Conservation (phyloP, 768 basidiomycete species). For the Scleroderma bovista region DNA sequence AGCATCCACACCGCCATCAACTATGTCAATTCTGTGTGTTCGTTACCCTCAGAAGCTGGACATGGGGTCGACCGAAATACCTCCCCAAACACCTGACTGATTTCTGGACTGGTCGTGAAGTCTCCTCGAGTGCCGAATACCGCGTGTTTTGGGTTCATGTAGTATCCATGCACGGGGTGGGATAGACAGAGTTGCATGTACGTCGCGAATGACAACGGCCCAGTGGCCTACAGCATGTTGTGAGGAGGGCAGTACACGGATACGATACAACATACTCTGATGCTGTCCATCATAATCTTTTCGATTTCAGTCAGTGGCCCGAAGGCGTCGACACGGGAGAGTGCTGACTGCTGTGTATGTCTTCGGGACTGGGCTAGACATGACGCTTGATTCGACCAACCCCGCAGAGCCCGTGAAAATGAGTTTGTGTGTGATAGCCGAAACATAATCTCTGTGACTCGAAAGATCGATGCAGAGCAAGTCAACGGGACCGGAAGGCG, state of each 20-base stretch:
- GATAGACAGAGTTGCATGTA: slow-evolving; percentile 92
- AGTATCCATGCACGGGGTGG: slow-evolving; percentile 91
- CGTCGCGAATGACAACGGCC: slow-evolving; percentile 80
- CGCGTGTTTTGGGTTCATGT: slow-evolving; percentile 65
- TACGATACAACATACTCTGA: slow-evolving; percentile 48
- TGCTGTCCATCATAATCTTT: slow-evolving; percentile 61
- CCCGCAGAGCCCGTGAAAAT: neutral
- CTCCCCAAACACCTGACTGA: slow-evolving; percentile 95
- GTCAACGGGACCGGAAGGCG: no score
- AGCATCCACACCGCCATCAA: slow-evolving; percentile 84
- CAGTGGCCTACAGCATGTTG: slow-evolving; percentile 57
- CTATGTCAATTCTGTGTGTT: slow-evolving; percentile 41
- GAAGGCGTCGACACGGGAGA: neutral
- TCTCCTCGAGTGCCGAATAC: slow-evolving; percentile 88
- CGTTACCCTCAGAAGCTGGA: slow-evolving; percentile 29
- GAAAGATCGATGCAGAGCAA: no score
- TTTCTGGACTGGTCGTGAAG: slow-evolving; percentile 96
- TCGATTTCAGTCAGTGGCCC: slow-evolving; percentile 44
- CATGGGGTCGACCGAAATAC: slow-evolving; percentile 38
- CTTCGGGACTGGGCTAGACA: neutral
- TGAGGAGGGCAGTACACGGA: neutral
- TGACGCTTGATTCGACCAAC: slow-evolving; percentile 4
- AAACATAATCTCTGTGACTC: slow-evolving; percentile 2
- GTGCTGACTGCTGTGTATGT: neutral
- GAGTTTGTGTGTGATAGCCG: slow-evolving; percentile 1